phyloP scores from a whole-genome alignment of 23 red algal genomes.

The Chondrus crispus region DNA sequence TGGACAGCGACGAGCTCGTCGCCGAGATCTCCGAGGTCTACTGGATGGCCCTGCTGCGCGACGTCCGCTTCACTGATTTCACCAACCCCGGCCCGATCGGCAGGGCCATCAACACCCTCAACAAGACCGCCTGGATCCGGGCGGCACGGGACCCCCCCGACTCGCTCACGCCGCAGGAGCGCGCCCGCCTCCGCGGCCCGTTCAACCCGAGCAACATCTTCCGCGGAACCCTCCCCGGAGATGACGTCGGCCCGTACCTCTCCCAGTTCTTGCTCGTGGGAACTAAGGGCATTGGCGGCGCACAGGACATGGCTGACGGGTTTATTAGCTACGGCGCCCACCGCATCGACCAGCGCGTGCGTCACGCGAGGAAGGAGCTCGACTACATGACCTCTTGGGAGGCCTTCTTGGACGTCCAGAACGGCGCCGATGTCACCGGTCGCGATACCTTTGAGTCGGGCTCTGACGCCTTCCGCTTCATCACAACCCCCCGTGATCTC shows the following conservation, averaged over 20 bases:
- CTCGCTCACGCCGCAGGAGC: neutral
- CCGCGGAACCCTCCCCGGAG: slow-evolving; percentile 26
- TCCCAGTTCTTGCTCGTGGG: slow-evolving; percentile 67
- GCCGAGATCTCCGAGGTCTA: slow-evolving; percentile 59
- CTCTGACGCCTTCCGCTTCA: slow-evolving; percentile 27
- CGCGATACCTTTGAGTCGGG: neutral
- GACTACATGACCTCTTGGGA: slow-evolving; percentile 61
- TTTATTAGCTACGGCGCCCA: slow-evolving; percentile 45
- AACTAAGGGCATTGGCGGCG: neutral
- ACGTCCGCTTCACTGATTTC: slow-evolving; percentile 26
- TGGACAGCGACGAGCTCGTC: slow-evolving; percentile 34
- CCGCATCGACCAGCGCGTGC: slow-evolving; percentile 37
- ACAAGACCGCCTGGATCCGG: slow-evolving; percentile 3
- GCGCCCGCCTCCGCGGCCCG: neutral
- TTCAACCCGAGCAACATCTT: slow-evolving; percentile 6
- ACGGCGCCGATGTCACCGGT: slow-evolving; percentile 52
- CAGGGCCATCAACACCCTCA: slow-evolving; percentile 10
- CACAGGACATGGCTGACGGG: neutral
- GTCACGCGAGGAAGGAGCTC: neutral
- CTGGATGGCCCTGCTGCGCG: slow-evolving; percentile 50
- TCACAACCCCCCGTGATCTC: slow-evolving; percentile 56
- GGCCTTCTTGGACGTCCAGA: slow-evolving; percentile 57
- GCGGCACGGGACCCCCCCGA: neutral
- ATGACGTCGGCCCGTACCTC: slow-evolving; percentile 52
- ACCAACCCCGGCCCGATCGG: neutral